Base-by-base conservation (phyloP, 805 yeast genomes). In the Metschnikowia colocasiae region DNA sequence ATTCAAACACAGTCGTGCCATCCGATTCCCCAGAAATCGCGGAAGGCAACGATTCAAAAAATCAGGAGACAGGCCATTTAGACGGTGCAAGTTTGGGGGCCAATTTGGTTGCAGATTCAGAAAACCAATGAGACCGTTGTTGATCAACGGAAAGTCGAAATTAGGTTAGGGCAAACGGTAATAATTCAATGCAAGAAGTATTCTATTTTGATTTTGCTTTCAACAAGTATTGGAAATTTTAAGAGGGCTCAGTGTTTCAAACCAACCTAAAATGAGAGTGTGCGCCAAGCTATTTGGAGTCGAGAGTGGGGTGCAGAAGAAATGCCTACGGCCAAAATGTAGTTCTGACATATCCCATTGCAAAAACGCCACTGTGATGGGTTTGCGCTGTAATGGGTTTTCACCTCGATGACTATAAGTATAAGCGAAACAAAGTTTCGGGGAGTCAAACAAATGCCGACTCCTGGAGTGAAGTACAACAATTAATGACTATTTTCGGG, bases 201-300 rank as follows among this genome's bases (percentile, higher is more conserved):
- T 10, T n/a, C n/a, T 22, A n/a, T 8, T 35, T 35, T 35, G 4
- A 9, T 35, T 22, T n/a, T 9, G 8, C 3, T 8, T 35, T 35
- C 13, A 12, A 35, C 27, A 22, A 22, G 18, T 7, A 20, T 20
- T 15, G 25, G 27, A 16, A 35, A 8, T 35, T 35, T 12, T 20
- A 33, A 33, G 36, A 33, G 23, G 15, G 23, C 9, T 6, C 22
- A 19, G 15, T 35, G 26, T n/a, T 32, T 20, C 7, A 9, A 20
- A 22, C 27, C 12, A 22, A 18, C 26, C 39, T 18, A 18, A 22
- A 20, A 35, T 7, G 26, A 12, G 19, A 6, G 18, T 9, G 4
- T 13, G 39, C 39, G 39, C 39, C 39, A 35, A 35, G 39, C 20
- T 35, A 16, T 15, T 35, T n/a, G 39, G 36, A 22, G 39, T 7